Base-by-base conservation (phyloP, 1,139 yeast genomes). In the Hyphopichia pseudoburtonii region DNA sequence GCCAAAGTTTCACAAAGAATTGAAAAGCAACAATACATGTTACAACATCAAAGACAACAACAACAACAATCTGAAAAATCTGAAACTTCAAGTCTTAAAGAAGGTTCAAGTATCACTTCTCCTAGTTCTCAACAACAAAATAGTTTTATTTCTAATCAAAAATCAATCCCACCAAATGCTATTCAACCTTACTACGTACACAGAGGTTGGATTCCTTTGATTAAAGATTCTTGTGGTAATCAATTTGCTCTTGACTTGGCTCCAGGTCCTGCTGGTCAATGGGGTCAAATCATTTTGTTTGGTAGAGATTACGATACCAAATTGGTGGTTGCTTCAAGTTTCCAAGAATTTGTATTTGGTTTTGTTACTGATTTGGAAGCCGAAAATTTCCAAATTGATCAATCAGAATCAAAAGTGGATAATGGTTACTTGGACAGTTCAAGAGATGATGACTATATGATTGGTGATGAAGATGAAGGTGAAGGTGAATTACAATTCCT, bases 261-360 rank as follows among this genome's bases (percentile, higher is more conserved):
- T 2, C 86, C 86, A 0, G 84, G 83, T 3, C 76, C 81, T 18
- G 63, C 59, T 24, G 86, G 86, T 32, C 58, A 57, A 44, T 70
- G 79, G 73, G 86, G 86, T 17, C 86, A 80, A 56, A 62, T 80
- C 14, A 80, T 80, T 40, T 57, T 79, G 30, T 80, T 75, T 54
- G 86, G 86, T 14, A 72, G 84, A 49, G 86, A 80, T 46, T 79
- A 64, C 50, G 85, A 80, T 56, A 76, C 82, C 35, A 80, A 79
- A 50, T 62, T 75, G 43, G 84, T 80, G 22, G 60, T 80, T 44
- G 83, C 84, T 4, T 52, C 64, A n/a, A 65, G 67, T 34, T 78
- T 80, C 57, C 72, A 73, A 28, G 82, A 79, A 43, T 80, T 80
- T 46, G 54, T 80, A 33, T 70, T 70, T 45, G 63, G 60, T 26